Evolutionary conservation across 2,329 filamentous ascomycete species (phyloP).

Genomic region (Epichloe glyceriae): DNA sequence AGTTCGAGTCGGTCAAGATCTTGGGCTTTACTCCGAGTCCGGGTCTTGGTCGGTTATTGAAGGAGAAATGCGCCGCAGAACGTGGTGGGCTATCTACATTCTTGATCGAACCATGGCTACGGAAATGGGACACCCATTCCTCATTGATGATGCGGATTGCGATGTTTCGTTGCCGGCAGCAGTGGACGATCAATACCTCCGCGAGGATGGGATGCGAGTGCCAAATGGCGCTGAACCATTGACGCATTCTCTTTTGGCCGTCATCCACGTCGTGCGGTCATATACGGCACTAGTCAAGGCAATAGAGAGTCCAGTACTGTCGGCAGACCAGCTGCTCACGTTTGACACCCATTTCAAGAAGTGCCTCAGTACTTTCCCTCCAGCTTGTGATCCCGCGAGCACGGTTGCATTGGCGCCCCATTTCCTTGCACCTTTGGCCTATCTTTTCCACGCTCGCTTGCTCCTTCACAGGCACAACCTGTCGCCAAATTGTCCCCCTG

Average conservation of each 20-base stretch:
- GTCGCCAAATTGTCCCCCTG: constrained; percentile 51
- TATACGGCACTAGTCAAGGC: constrained; percentile 62
- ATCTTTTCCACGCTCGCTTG: constrained; percentile 72
- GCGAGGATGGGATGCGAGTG: constrained; percentile 40
- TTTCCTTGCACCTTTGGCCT: constrained; percentile 60
- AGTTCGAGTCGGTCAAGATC: constrained; percentile 67
- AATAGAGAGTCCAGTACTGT: constrained; percentile 53
- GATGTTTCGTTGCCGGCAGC: constrained; percentile 69
- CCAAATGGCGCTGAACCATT: constrained; percentile 40
- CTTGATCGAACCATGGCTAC: constrained; percentile 72
- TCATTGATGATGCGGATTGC: constrained; percentile 82
- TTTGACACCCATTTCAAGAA: constrained; percentile 72
- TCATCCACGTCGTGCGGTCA: constrained; percentile 70
- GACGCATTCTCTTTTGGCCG: constrained; percentile 60
- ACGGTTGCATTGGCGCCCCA: constrained; percentile 58
- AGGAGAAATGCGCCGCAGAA: constrained; percentile 69
- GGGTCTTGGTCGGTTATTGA: constrained; percentile 64
- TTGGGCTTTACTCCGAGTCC: constrained; percentile 66
- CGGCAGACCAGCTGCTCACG: constrained; percentile 53
- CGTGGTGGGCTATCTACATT: constrained; percentile 92
- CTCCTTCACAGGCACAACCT: constrained; percentile 83
- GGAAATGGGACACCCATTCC: constrained; percentile 65
- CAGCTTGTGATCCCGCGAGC: constrained; percentile 56
- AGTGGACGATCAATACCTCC: constrained; percentile 68
- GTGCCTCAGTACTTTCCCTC: constrained; percentile 64